These are phyloP conservation scores for Brasilioporus rufonigricans DNA, from an alignment of 768 basidiomycete species.

Conservation along the genomic window DNA sequence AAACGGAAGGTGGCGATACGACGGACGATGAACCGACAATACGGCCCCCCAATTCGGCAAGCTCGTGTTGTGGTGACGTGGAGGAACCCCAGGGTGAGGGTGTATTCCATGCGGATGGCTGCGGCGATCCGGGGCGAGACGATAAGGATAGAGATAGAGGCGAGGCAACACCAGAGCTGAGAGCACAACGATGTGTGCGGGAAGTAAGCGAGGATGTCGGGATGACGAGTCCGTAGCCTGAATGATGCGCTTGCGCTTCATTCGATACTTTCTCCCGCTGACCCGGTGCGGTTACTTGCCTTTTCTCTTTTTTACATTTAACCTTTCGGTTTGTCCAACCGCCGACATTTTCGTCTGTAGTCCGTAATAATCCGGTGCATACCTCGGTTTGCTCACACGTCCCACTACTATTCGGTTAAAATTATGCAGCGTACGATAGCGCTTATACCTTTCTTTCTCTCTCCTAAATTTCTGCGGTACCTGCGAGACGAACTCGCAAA, in stretches of 20 bases:
- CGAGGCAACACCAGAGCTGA: constrained; percentile 32
- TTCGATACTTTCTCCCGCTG: not conserved
- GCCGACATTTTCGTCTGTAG: constrained; percentile 16
- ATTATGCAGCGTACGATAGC: constrained; percentile 26
- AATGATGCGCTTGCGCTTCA: not conserved
- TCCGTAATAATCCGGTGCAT: constrained; percentile 26
- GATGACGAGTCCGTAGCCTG: constrained; percentile 30
- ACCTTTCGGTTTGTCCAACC: constrained; percentile 13
- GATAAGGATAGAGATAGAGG: constrained; percentile 30
- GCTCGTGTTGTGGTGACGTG: constrained; percentile 39
- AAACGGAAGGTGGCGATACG: constrained; percentile 54
- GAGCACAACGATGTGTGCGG: constrained; percentile 27
- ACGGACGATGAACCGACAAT: constrained; percentile 87
- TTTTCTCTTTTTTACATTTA: not conserved
- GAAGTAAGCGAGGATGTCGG: constrained; percentile 32
- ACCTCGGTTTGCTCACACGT: constrained; percentile 19
- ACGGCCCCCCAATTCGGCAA: constrained; percentile 45
- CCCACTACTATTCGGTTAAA: constrained; percentile 13
- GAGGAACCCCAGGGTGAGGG: constrained; percentile 34
- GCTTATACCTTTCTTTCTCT: constrained; percentile 25
- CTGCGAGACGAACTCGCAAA: not conserved
- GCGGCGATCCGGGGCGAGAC: constrained; percentile 15
- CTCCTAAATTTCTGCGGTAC: not conserved
- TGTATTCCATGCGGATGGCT: constrained; percentile 21
- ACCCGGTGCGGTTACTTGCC: not conserved